A percentile compares a stretch with the other conserved stretches of the same genome.
phyloP scores from a whole-genome alignment of 2,329 filamentous ascomycete genomes.

The Monilinia laxa region DNA sequence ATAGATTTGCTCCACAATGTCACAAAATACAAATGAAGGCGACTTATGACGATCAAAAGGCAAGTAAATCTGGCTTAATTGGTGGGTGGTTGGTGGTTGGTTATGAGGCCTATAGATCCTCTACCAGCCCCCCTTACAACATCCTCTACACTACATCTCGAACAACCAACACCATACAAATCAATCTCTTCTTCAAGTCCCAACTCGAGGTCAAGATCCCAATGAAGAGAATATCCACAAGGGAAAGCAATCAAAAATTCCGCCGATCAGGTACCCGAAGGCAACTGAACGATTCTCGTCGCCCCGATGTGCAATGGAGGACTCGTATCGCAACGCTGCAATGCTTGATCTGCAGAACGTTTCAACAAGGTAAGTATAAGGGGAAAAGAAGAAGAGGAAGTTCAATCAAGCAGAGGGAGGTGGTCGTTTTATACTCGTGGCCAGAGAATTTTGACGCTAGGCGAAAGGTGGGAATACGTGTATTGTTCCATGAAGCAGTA shows the following conservation, averaged over 20 bases:
- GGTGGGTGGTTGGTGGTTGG: too few relatives aligned
- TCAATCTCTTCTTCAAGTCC: conserved; percentile 42
- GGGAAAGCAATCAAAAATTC: conserved; percentile 42
- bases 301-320: conserved; percentile 59
- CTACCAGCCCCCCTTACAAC: neutral
- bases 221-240: conserved; percentile 42
- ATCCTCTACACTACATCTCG: neutral
- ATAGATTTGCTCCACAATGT: neutral
- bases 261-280: conserved; percentile 40
- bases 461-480: neutral
- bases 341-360: conserved; percentile 38
- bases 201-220: conserved; percentile 37
- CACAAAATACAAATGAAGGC: neutral
- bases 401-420: conserved; percentile 19
- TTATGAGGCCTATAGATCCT: neutral
- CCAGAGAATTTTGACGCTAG: neutral
- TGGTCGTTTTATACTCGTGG: neutral
- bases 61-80: too few relatives aligned
- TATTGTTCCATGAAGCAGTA: neutral
- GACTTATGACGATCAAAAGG: neutral
- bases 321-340: conserved; percentile 41
- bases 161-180: neutral
- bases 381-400: conserved; percentile 29
- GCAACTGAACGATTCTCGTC: conserved; percentile 44
- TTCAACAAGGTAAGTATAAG: conserved; percentile 44